phyloP scores from a whole-genome alignment of 306 rosid species.

The Cucumis hystrix region DNA sequence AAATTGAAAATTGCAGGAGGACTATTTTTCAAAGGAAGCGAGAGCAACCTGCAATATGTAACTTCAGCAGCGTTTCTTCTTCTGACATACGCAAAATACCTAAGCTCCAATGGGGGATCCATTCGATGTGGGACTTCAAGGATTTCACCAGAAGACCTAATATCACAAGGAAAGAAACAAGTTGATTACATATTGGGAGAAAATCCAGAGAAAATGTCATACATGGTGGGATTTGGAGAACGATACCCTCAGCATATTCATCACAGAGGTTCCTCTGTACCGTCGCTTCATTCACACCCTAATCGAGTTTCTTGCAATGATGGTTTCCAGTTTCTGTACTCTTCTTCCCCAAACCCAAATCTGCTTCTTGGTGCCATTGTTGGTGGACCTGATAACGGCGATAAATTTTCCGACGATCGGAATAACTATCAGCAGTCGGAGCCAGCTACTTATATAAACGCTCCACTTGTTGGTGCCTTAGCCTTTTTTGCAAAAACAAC shows the following conservation, averaged over 20 bases:
- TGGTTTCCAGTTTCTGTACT: constrained; percentile 41
- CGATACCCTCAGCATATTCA: constrained; percentile 53
- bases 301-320: constrained; percentile 34
- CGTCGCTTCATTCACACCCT: constrained; percentile 31
- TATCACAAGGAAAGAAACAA: constrained; percentile 49
- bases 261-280: constrained; percentile 75
- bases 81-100: constrained; percentile 48
- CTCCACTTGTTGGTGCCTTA: constrained; percentile 67
- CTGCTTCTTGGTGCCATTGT: constrained; percentile 64
- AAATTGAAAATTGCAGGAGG: constrained; percentile 36
- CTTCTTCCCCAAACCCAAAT: constrained; percentile 58
- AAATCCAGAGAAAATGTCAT: constrained; percentile 56
- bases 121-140: constrained; percentile 35
- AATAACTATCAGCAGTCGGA: constrained; percentile 72
- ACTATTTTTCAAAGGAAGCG: constrained; percentile 57
- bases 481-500: constrained; percentile 14
- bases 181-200: constrained; percentile 75
- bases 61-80: constrained; percentile 53
- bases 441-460: constrained; percentile 87
- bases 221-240: constrained; percentile 78
- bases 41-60: constrained; percentile 74
- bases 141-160: constrained; percentile 27
- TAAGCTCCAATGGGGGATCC: constrained; percentile 21
- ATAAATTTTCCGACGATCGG: constrained; percentile 57
- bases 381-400: constrained; percentile 76